Percentiles rank a stretch among this genome's conserved stretches.
Evolutionary conservation across 2,329 filamentous ascomycete genomes (phyloP).

Genomic region (Claviceps fusiformis): DNA sequence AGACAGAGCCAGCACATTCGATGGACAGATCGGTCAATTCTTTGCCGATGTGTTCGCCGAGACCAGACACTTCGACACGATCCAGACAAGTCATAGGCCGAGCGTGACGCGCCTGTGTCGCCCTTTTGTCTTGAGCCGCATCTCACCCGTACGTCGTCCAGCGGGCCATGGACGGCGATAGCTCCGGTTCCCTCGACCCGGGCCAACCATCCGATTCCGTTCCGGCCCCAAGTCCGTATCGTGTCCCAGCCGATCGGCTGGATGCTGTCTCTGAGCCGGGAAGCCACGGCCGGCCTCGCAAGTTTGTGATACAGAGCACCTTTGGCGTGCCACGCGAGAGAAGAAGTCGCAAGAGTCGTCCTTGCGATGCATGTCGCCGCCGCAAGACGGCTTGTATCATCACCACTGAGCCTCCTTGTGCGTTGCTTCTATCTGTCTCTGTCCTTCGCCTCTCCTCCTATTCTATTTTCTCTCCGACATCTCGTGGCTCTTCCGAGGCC

Average conservation of each 20-base stretch:
- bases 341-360: constrained; percentile 31
- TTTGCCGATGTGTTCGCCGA: constrained; percentile 7
- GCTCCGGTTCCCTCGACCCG: constrained; percentile 1
- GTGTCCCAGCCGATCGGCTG: not conserved
- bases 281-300: constrained; percentile 14
- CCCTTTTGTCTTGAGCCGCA: constrained; percentile 4
- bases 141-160: constrained; percentile 1
- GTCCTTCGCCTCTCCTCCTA: not conserved
- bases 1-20: not conserved
- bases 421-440: constrained; percentile 8
- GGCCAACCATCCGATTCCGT: not conserved
- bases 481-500: not conserved
- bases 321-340: constrained; percentile 26
- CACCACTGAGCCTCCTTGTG: constrained; percentile 29
- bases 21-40: constrained; percentile 5
- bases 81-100: constrained; percentile 5
- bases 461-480: not conserved
- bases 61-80: constrained; percentile 3
- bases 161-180: constrained; percentile 6
- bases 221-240: not conserved
- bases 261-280: constrained; percentile 2
- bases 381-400: constrained; percentile 35
- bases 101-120: constrained; percentile 5
- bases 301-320: constrained; percentile 27
- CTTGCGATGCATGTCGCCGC: constrained; percentile 30